Evolutionary conservation across 225 moss, liverwort and hornwort genomes (phyloP), one percentile per base, ranked within the genome.

Genomic region (Ulota crispa): DNA sequence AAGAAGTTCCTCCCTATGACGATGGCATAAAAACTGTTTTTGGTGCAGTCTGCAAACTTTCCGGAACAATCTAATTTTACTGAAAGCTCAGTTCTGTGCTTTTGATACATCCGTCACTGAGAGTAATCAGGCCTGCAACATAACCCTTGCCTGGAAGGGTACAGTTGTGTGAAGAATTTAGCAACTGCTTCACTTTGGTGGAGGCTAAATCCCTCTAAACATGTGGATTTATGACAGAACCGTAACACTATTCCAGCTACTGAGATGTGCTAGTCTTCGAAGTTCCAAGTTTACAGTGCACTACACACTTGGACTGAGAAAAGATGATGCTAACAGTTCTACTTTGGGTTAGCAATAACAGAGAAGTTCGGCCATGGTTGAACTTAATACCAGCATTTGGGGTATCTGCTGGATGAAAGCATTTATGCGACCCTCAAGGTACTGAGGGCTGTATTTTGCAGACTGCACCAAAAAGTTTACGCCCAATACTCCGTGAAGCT

Each of bases 391-490:
- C 91, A 91, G 63, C 26, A 89, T 47, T 54, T 55, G 43, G 28
- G 89, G 88, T 55, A 97, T 73, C 45, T 89, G 79, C 34, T 73
- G 86, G 52, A 94, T 87, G 75, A 95, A 95, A 28, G 83, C 86
- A 76, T 91, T 87, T 6, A 94, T 91, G 64, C 95, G 92, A 57
- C 77, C 61, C 79, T 97, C 89, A 55, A 97, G 79, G 62, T 85
- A 93, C 7, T 78, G 37, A 10, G 97, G 95, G 64, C 88, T 86
- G 55, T 92, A 94, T 55, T 89, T 89, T 61, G 92, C 83, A 70
- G 97, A 97, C 57, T 97, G 97, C 81, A 97, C 94, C 47, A 91
- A 85, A 39, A 97, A 95, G 75, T 57, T 84, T 68, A 93, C 90
- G n/a, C 97, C 97, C 66, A 91, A 63, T 4, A 97, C 85, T 62